Evolutionary conservation across 2,329 filamentous ascomycete species (phyloP).

Genomic region (Fusarium sp.): DNA sequence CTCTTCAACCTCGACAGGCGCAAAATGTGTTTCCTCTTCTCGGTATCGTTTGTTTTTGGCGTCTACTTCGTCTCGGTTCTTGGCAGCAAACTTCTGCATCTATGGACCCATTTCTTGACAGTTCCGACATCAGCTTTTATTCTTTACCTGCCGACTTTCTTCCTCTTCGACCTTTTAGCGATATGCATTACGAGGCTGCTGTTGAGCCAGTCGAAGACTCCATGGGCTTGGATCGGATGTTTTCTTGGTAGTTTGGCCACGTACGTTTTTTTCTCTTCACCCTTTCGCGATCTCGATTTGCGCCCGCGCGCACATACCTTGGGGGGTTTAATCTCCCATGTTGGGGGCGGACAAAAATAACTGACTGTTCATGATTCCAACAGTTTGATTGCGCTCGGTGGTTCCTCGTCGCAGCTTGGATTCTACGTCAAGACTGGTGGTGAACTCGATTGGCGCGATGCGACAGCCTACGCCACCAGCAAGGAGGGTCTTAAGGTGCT

Average conservation of each 20-base stretch:
- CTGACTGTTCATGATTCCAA: slow-evolving; percentile 14
- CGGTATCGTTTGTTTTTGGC: slow-evolving; percentile 50
- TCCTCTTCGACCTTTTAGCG: slow-evolving; percentile 49
- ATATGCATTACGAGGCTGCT: slow-evolving; percentile 48
- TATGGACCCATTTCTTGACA: slow-evolving; percentile 48
- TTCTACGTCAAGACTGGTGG: slow-evolving; percentile 54
- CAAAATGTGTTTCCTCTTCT: slow-evolving; percentile 44
- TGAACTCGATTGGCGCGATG: slow-evolving; percentile 54
- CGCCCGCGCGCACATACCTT: not conserved
- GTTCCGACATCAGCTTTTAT: slow-evolving; percentile 51
- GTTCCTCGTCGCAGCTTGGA: slow-evolving; percentile 53
- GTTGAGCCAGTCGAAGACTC: slow-evolving; percentile 43
- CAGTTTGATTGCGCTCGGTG: slow-evolving; percentile 50
- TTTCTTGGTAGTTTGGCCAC: slow-evolving; percentile 44
- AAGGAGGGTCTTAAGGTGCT: slow-evolving; percentile 53
- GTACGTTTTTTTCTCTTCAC: slow-evolving; percentile 40
- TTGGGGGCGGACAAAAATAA: slow-evolving; percentile 1
- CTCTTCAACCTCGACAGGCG: slow-evolving; percentile 31
- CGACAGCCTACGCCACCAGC: slow-evolving; percentile 49
- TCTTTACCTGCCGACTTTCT: slow-evolving; percentile 53
- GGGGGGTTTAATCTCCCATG: not conserved
- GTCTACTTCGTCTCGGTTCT: slow-evolving; percentile 51
- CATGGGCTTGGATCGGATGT: slow-evolving; percentile 42
- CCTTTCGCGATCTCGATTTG: not conserved
- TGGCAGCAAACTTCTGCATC: slow-evolving; percentile 50